phyloP scores from a whole-genome alignment of 306 rosid genomes.

The Glycine soja region DNA sequence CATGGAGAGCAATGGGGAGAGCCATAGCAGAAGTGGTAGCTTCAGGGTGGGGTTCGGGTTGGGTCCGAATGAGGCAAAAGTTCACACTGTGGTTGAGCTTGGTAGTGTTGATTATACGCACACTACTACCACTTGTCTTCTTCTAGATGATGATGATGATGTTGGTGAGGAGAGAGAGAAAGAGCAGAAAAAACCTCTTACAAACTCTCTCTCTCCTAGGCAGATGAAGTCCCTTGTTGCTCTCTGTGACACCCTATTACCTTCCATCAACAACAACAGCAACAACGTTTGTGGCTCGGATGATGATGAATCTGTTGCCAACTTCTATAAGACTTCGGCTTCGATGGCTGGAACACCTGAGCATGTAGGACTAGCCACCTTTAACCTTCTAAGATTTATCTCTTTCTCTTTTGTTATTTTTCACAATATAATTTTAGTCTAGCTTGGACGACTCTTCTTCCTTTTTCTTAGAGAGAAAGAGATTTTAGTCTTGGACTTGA shows the following conservation, averaged over 20 bases:
- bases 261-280: conserved; percentile 50
- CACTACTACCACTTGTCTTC: conserved; percentile 24
- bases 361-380: conserved; percentile 51
- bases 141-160: background rate
- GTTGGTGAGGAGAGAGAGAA: conserved; percentile 18
- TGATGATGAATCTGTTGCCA: conserved; percentile 43
- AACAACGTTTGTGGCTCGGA: background rate
- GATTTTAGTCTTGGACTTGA: background rate
- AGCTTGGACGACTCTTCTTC: too few species aligned
- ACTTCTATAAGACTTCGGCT: conserved; percentile 64
- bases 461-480: too few species aligned
- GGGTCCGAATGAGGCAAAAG: conserved; percentile 35
- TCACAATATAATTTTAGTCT: background rate
- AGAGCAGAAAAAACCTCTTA: background rate
- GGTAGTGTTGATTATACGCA: conserved; percentile 15
- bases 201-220: conserved; percentile 54
- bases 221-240: conserved; percentile 72
- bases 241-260: conserved; percentile 72
- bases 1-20: conserved; percentile 45
- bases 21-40: conserved; percentile 39
- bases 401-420: background rate
- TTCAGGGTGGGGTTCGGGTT: conserved; percentile 39
- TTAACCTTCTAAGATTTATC: background rate
- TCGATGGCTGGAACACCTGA: conserved; percentile 72
- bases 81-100: conserved; percentile 54